Percentiles rank a stretch among this genome's conserved stretches.
phyloP scores from a whole-genome alignment of 257 asterid genomes.

The Leonotis leonurus region DNA sequence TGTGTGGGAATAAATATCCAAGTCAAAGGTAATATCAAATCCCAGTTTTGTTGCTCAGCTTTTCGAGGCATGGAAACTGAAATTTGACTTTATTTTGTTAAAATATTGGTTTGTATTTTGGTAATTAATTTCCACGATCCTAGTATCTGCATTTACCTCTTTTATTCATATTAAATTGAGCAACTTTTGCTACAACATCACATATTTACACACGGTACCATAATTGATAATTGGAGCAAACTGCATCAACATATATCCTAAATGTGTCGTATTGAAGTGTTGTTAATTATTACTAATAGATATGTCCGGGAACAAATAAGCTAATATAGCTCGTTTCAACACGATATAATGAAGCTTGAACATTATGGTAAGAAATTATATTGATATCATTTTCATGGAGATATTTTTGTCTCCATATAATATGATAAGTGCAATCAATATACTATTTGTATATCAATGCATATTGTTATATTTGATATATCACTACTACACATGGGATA shows the following conservation, averaged over 20 bases:
- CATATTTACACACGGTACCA: neutral
- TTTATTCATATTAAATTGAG: neutral
- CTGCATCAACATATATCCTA: neutral
- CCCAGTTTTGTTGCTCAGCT: neutral
- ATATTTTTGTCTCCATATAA: too few species aligned
- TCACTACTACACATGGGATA: neutral
- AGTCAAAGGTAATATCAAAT: slow-evolving; percentile 13
- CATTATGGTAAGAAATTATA: too few species aligned
- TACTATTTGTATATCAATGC: neutral
- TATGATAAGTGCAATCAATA: neutral
- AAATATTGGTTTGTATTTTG: neutral
- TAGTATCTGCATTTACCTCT: neutral
- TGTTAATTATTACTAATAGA: too few species aligned
- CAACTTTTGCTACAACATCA: neutral
- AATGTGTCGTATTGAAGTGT: neutral
- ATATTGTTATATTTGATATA: neutral
- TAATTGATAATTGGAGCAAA: neutral
- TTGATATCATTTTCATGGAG: too few species aligned
- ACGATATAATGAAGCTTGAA: too few species aligned
- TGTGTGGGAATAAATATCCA: neutral
- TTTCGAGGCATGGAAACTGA: neutral
- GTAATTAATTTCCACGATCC: neutral
- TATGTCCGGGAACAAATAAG: too few species aligned
- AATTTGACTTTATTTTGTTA: neutral
- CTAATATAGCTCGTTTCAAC: too few species aligned